Conservation (phyloP, 2,329 filamentous ascomycete genomes). For the Trichoderma pleuroti region DNA sequence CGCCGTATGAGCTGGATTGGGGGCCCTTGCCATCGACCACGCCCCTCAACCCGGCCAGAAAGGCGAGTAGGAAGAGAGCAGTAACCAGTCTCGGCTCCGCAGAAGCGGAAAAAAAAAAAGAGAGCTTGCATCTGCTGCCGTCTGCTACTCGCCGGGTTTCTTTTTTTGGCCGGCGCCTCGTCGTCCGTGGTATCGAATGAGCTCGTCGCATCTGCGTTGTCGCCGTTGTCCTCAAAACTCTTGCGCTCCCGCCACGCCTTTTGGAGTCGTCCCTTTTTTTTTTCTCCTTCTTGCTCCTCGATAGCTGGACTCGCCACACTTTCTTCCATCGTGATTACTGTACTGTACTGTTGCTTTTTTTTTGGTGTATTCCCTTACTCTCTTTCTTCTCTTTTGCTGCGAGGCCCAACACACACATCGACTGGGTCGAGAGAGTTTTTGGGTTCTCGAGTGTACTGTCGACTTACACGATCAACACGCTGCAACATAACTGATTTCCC, state of each 20-base stretch:
- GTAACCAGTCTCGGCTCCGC: not conserved
- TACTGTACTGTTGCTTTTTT: conserved; percentile 24
- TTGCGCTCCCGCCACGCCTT: conserved; percentile 39
- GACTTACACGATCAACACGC: conserved; percentile 11
- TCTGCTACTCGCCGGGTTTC: conserved; percentile 2
- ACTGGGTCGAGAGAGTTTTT: conserved; percentile 18
- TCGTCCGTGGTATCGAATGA: conserved; percentile 30
- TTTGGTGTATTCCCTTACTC: not conserved
- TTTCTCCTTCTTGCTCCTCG: conserved; percentile 41
- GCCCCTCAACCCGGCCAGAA: not conserved
- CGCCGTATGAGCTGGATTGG: not conserved
- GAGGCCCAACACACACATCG: conserved; percentile 6
- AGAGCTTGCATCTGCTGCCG: not conserved
- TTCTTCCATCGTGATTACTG: conserved; percentile 36
- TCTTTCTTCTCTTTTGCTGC: not conserved
- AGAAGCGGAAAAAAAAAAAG: not conserved
- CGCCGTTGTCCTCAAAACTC: conserved; percentile 48
- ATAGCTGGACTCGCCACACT: conserved; percentile 55
- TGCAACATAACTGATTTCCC: not conserved
- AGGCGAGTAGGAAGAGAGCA: not conserved
- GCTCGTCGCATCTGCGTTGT: conserved; percentile 26
- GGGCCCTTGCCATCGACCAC: not conserved
- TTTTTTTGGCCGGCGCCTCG: conserved; percentile 34
- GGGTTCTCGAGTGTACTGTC: not conserved
- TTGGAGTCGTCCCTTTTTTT: conserved; percentile 20